Evolutionary conservation across 1,139 yeast species (phyloP), one percentile per base, ranked within the genome.

Genomic region (Pneumocystis jirovecii): DNA sequence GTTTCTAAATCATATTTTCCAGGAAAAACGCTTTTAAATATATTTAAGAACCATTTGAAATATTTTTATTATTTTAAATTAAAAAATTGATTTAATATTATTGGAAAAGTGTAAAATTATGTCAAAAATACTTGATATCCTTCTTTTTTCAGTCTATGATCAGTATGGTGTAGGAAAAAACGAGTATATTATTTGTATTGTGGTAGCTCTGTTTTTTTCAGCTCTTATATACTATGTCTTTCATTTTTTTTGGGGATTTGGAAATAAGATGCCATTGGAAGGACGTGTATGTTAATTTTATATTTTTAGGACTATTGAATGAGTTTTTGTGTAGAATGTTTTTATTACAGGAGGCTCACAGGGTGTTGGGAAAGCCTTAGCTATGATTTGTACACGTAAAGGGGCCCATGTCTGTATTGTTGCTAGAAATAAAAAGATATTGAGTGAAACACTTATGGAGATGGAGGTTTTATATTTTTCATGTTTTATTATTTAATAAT

Each of bases 311-410:
- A 10, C 3, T 25, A 12, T 25, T 25, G n/a, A 25, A 1, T 25
- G 21, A 8, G 21, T 50, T 12, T 50, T 50, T 21, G 3, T 25
- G 7, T 31, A 85, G 74, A 74, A 83, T 1, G 91, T 88, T 1
- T 80, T 93, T n/a, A 81, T 95, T 25, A 83, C 96, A 0, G 99
- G 99, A 1, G 98, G 93, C 0, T 90, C 97, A 0, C 98, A 93
- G 72, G 99, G 99, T 0, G 78, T 93, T 0, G 98, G 99, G 0
- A 85, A 84, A 1, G 87, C 88, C 62, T 74, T 95, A 65, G 96
- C 96, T 0, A 77, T 78, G 59, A 79, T 82, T 68, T 76, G 86
- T 63, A 85, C 82, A 66, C 69, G 76, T 2, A 73, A 75, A 35
- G 86, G 87, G 6, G 88, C 93, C 63, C 77, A 77, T 68, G 89